A percentile compares a stretch with the other conserved stretches of the same genome.
Evolutionary conservation across 2,329 filamentous ascomycete genomes (phyloP).

Genomic region (Colletotrichum cordylinicola): DNA sequence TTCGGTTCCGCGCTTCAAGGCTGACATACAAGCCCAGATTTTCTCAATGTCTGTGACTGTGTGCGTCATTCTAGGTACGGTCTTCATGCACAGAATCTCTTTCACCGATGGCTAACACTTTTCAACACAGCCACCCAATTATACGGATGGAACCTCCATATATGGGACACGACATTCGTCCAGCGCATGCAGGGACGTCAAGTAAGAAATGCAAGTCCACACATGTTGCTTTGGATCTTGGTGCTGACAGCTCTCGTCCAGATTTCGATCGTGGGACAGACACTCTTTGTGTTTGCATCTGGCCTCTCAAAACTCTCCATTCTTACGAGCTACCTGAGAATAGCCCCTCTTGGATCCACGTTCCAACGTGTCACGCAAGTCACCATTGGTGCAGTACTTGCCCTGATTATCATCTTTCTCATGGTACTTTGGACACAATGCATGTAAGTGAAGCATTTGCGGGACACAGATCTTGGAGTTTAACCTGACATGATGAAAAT

Average conservation of each 20-base stretch:
- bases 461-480: rapidly evolving
- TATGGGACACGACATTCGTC: slow-evolving; percentile 37
- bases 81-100: neutral
- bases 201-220: neutral
- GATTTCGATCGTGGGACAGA: slow-evolving; percentile 45
- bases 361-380: slow-evolving; percentile 36
- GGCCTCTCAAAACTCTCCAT: slow-evolving; percentile 45
- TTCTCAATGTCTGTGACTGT: slow-evolving; percentile 37
- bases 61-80: slow-evolving; percentile 33
- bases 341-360: slow-evolving; percentile 36
- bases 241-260: slow-evolving; percentile 23
- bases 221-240: rapidly evolving
- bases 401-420: slow-evolving; percentile 36
- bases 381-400: slow-evolving; percentile 31
- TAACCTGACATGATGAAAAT: neutral
- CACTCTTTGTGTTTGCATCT: slow-evolving; percentile 43
- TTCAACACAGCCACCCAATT: slow-evolving; percentile 28
- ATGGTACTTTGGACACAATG: slow-evolving; percentile 44
- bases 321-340: slow-evolving; percentile 43
- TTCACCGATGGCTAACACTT: too few relatives aligned
- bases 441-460: slow-evolving; percentile 26
- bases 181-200: slow-evolving; percentile 32
- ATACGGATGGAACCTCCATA: slow-evolving; percentile 43
- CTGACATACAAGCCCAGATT: slow-evolving; percentile 24
- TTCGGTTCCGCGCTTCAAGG: neutral